A percentile compares a stretch with the other conserved stretches of the same genome.
These are phyloP conservation scores for Carex kokanica DNA, from an alignment of 176 grass and related monocot species.

Conservation along the genomic window DNA sequence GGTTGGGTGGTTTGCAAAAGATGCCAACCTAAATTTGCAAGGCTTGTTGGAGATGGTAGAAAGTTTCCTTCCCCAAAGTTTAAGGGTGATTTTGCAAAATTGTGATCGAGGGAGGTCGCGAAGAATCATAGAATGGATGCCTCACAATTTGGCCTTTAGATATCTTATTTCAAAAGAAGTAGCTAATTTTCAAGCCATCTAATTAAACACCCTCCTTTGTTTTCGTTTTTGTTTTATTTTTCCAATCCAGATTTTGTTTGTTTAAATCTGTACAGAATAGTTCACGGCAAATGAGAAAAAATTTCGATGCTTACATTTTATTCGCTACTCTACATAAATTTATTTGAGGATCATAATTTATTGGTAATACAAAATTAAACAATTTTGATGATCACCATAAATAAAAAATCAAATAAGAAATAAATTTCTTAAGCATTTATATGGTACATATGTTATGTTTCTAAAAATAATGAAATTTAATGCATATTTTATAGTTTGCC, in stretches of 20 bases:
- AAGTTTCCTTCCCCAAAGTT: slow-evolving; percentile 50
- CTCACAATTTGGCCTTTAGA: slow-evolving; percentile 69
- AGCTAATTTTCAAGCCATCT: slow-evolving; percentile 24
- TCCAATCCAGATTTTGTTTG: neutral
- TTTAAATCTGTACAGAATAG: slow-evolving; percentile 1
- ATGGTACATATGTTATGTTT: neutral
- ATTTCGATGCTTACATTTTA: neutral
- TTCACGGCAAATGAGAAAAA: neutral
- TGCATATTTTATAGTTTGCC: neutral
- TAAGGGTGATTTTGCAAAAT: slow-evolving; percentile 40
- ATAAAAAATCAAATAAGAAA: neutral
- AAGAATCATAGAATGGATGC: slow-evolving; percentile 62
- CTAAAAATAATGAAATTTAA: neutral
- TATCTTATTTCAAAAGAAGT: slow-evolving; percentile 61
- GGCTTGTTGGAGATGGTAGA: slow-evolving; percentile 47
- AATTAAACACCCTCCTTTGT: neutral
- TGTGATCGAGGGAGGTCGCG: slow-evolving; percentile 20
- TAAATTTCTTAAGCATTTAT: neutral
- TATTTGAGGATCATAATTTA: neutral
- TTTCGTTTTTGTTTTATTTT: neutral
- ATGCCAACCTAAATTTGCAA: slow-evolving; percentile 44
- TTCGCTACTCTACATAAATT: neutral
- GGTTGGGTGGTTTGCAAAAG: slow-evolving; percentile 51
- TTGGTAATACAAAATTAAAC: neutral
- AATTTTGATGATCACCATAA: neutral